Evolutionary conservation across 2,329 filamentous ascomycete genomes (phyloP).

Genomic region (Colletotrichum limetticola): DNA sequence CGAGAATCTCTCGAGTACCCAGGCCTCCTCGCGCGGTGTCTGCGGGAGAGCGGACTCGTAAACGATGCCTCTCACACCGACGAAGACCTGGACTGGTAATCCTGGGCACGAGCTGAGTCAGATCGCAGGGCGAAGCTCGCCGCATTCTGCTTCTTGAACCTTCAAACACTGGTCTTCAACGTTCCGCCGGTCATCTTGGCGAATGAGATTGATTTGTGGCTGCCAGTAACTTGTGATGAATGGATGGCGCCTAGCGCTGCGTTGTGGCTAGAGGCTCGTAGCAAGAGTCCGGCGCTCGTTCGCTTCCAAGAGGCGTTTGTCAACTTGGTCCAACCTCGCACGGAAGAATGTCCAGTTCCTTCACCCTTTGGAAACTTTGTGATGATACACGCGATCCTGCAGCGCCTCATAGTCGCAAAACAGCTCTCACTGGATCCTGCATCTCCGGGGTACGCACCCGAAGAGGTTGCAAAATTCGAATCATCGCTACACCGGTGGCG

Average conservation of each 20-base stretch:
- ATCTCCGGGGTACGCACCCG: neutral
- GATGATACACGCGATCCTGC: constrained; percentile 3
- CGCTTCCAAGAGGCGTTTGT: constrained; percentile 7
- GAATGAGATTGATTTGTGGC: neutral
- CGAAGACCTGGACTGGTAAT: constrained; percentile 1
- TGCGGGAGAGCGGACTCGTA: neutral
- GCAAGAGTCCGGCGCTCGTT: neutral
- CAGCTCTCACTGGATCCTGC: neutral
- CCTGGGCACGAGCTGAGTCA: neutral
- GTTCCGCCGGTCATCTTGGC: constrained; percentile 4
- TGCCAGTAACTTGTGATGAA: constrained; percentile 1
- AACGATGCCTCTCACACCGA: neutral
- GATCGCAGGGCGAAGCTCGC: constrained; percentile 11
- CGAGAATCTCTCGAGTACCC: constrained; percentile 12
- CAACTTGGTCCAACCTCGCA: neutral
- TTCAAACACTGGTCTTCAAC: constrained; percentile 18
- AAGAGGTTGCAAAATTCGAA: neutral
- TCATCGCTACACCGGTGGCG: constrained; percentile 12
- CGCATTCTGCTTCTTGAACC: constrained; percentile 16
- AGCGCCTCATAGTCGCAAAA: neutral
- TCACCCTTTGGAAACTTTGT: constrained; percentile 17
- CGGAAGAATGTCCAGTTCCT: neutral
- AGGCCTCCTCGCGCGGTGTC: constrained; percentile 8
- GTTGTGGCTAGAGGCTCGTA: neutral
- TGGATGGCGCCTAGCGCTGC: neutral